A percentile compares a stretch with the other conserved stretches of the same genome.
Conservation (phyloP, 352 stramenopile genomes). For the Thraustotheca clavata region DNA sequence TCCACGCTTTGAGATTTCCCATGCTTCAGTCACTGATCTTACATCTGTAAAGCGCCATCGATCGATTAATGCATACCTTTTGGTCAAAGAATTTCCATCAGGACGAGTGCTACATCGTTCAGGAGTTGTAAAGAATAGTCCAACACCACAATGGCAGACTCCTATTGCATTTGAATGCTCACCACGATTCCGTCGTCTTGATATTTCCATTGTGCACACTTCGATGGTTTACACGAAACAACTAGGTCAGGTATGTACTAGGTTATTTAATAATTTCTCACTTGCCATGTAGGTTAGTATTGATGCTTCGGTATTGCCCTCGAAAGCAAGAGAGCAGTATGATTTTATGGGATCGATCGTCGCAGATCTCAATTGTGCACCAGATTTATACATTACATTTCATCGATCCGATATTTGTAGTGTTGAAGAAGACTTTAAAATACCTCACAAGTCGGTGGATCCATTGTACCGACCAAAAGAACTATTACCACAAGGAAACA, state of each 20-base stretch:
- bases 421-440: no score
- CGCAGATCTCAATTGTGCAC: background rate
- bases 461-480: background rate
- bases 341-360: constrained; percentile 10
- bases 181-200: background rate
- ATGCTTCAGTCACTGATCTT: background rate
- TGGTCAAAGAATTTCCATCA: background rate
- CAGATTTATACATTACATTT: background rate
- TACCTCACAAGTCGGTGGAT: background rate
- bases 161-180: background rate
- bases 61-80: background rate
- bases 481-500: background rate
- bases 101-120: background rate
- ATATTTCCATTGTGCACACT: background rate
- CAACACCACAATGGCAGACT: background rate
- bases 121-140: background rate
- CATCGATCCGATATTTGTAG: background rate
- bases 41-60: background rate
- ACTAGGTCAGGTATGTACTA: background rate
- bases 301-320: background rate
- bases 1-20: background rate
- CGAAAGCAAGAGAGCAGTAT: background rate
- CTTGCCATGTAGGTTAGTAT: background rate
- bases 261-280: background rate
- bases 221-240: background rate